Percentiles rank a stretch among this genome's conserved stretches.
These are phyloP conservation scores for Pichia terricola DNA, from an alignment of 1,139 yeast species.

Conservation along the genomic window DNA sequence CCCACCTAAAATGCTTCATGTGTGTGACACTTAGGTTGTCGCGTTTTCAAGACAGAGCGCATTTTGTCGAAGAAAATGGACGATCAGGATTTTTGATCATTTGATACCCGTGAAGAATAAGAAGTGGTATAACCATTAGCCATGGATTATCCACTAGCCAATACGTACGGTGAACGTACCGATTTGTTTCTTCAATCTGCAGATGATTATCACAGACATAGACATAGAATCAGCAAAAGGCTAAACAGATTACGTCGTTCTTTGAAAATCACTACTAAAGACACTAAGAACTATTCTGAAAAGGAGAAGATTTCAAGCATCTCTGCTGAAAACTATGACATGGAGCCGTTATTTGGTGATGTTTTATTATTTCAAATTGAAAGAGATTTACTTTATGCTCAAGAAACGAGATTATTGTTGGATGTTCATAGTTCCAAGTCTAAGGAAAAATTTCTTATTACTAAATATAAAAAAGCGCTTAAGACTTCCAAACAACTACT, in stretches of 20 bases:
- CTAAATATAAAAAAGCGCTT: constrained; percentile 62
- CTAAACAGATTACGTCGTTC: constrained; percentile 49
- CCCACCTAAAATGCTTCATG: no score
- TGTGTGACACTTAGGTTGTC: no score
- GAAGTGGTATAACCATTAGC: no score
- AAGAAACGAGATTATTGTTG: constrained; percentile 49
- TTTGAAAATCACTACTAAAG: constrained; percentile 46
- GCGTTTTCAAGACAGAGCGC: no score
- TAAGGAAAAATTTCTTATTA: constrained; percentile 44
- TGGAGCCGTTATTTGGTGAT: constrained; percentile 38
- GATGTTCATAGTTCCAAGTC: constrained; percentile 45
- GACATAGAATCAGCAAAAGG: constrained; percentile 36
- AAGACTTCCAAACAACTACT: constrained; percentile 37
- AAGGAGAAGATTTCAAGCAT: constrained; percentile 38
- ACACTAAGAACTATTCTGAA: constrained; percentile 43
- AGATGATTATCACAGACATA: constrained; percentile 42
- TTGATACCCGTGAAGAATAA: no score
- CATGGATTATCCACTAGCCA: constrained; percentile 25
- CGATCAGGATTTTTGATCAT: no score
- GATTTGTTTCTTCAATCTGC: constrained; percentile 26
- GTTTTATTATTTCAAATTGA: constrained; percentile 52
- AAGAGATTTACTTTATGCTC: constrained; percentile 58
- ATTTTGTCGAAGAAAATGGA: no score
- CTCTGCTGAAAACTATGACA: constrained; percentile 35
- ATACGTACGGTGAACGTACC: constrained; percentile 23